Conservation (phyloP, 2,329 filamentous ascomycete species). For the Botrytis elliptica region DNA sequence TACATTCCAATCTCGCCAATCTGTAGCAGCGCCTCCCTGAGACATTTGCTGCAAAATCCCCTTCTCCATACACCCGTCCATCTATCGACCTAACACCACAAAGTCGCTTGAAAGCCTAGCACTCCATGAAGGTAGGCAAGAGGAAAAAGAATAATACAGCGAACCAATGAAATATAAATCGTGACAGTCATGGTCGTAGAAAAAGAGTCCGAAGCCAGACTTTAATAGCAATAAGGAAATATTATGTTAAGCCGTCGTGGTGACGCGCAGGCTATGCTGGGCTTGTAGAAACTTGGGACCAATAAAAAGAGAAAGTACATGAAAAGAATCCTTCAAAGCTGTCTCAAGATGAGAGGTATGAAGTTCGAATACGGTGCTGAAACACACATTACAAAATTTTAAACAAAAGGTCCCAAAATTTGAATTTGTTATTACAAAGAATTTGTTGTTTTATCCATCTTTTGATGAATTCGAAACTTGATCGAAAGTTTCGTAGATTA, state of each 20-base stretch:
- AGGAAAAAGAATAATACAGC: constrained; percentile 13
- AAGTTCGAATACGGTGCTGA: constrained; percentile 18
- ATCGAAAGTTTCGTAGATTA: constrained; percentile 10
- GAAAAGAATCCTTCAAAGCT: constrained; percentile 20
- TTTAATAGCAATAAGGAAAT: neutral
- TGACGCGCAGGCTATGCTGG: constrained; percentile 10
- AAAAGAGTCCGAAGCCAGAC: constrained; percentile 8
- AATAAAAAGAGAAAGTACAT: constrained; percentile 18
- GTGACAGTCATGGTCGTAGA: constrained; percentile 21
- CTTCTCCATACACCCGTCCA: neutral
- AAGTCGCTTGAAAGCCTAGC: neutral
- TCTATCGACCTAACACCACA: constrained; percentile 3
- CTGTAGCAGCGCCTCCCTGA: neutral
- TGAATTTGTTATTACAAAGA: constrained; percentile 21
- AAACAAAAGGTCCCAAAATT: constrained; percentile 22
- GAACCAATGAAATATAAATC: constrained; percentile 10
- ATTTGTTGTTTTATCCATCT: constrained; percentile 16
- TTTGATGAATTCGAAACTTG: constrained; percentile 8
- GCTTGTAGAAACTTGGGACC: neutral
- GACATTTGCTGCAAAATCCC: neutral
- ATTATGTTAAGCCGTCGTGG: constrained; percentile 14
- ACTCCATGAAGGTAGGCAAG: neutral
- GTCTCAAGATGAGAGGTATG: constrained; percentile 20
- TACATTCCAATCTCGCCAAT: neutral
- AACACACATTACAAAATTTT: constrained; percentile 22